Evolutionary conservation across 306 rosid genomes (phyloP).

Genomic region (Corylus avellana): DNA sequence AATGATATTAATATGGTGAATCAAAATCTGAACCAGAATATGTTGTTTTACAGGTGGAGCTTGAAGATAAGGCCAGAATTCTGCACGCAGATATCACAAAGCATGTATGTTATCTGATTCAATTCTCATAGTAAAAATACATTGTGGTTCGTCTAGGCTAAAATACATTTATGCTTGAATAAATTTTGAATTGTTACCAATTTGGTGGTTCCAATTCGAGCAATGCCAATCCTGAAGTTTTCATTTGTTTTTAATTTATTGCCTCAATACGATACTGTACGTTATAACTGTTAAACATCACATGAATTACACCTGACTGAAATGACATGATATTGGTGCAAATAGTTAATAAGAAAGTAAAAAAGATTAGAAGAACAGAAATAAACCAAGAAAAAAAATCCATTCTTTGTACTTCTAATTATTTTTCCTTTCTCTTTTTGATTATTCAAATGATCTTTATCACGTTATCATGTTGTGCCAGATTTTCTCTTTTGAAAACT

Average conservation of each 20-base stretch:
- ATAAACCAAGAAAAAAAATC: too few species aligned
- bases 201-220: neutral
- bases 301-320: neutral
- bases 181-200: neutral
- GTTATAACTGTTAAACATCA: neutral
- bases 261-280: neutral
- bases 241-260: neutral
- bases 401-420: too few species aligned
- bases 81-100: constrained; percentile 64
- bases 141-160: too few species aligned
- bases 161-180: too few species aligned
- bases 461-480: too few species aligned
- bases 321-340: too few species aligned
- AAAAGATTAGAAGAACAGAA: too few species aligned
- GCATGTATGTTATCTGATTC: constrained; percentile 48
- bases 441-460: too few species aligned
- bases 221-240: neutral
- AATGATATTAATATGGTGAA: neutral
- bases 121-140: neutral
- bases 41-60: constrained; percentile 50
- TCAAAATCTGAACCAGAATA: neutral
- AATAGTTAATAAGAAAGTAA: too few species aligned
- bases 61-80: constrained; percentile 59
- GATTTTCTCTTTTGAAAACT: too few species aligned
- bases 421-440: too few species aligned